phyloP scores from a whole-genome alignment of 768 basidiomycete genomes.

The Candolleomyces aberdarensis region DNA sequence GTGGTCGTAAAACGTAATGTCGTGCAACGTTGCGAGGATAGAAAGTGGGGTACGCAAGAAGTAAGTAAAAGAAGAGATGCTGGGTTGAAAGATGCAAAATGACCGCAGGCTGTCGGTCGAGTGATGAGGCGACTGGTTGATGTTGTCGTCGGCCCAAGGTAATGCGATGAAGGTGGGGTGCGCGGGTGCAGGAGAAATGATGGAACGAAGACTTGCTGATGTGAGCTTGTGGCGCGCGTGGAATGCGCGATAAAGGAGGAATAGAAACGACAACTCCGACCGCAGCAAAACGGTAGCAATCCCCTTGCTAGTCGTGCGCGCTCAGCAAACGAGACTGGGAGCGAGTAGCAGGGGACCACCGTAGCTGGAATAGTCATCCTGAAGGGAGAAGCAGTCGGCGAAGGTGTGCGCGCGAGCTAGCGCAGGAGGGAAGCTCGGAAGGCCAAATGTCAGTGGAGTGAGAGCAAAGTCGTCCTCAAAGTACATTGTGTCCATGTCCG shows the following conservation, averaged over 20 bases:
- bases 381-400: conserved; percentile 33
- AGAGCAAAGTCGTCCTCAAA: conserved; percentile 24
- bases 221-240: conserved; percentile 16
- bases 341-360: conserved; percentile 41
- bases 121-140: not conserved
- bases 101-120: not conserved
- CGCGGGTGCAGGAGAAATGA: conserved; percentile 13
- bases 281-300: not conserved
- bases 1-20: conserved; percentile 16
- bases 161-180: not conserved
- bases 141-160: not conserved
- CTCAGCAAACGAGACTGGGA: conserved; percentile 49
- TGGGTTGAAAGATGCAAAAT: conserved; percentile 14
- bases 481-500: conserved; percentile 30
- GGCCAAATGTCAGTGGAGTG: conserved; percentile 24
- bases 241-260: not conserved
- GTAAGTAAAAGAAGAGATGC: conserved; percentile 23
- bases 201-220: not conserved
- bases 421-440: conserved; percentile 28
- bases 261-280: not conserved
- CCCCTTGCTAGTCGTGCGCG: not conserved
- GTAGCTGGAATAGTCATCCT: conserved; percentile 27
- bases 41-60: conserved; percentile 8
- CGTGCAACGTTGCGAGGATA: conserved; percentile 34
- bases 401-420: conserved; percentile 44